Percentiles rank a stretch among this genome's conserved stretches.
phyloP scores from a whole-genome alignment of 1,139 yeast species.

The Ashbya aceris region DNA sequence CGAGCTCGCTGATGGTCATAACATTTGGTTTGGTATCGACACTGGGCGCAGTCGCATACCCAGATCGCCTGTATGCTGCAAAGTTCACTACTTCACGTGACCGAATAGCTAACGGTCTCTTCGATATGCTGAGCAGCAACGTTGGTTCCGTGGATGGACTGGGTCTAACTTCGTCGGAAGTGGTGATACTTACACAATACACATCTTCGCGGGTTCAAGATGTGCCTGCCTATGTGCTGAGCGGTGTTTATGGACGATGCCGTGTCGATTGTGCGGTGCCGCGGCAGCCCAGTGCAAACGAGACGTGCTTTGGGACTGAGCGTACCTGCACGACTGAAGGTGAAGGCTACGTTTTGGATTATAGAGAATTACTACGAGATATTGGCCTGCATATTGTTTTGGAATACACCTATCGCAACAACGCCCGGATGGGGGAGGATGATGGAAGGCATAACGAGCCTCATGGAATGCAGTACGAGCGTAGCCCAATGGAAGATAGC shows the following conservation, averaged over 20 bases:
- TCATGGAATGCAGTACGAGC: neutral
- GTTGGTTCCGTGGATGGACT: constrained; percentile 23
- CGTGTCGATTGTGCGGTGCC: constrained; percentile 7
- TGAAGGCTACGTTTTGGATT: constrained; percentile 20
- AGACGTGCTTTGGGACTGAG: constrained; percentile 11
- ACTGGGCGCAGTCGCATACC: constrained; percentile 17
- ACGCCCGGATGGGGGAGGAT: neutral
- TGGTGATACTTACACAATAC: constrained; percentile 23
- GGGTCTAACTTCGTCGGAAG: constrained; percentile 27
- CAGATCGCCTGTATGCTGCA: constrained; percentile 18
- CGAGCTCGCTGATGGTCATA: constrained; percentile 16
- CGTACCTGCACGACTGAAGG: constrained; percentile 15
- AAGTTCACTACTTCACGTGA: constrained; percentile 19
- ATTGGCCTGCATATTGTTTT: constrained; percentile 24
- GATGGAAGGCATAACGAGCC: neutral
- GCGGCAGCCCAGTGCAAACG: constrained; percentile 6
- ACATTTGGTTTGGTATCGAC: constrained; percentile 15
- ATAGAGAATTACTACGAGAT: constrained; percentile 19
- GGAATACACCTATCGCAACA: constrained; percentile 20
- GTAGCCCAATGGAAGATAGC: neutral
- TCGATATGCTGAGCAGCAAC: constrained; percentile 16
- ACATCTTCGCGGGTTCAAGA: constrained; percentile 18
- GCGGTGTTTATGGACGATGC: constrained; percentile 24
- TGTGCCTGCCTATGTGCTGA: constrained; percentile 22
- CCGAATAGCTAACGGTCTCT: constrained; percentile 23